Conservation (phyloP, 208 protist genomes). For the Leishmania guyanensis region DNA sequence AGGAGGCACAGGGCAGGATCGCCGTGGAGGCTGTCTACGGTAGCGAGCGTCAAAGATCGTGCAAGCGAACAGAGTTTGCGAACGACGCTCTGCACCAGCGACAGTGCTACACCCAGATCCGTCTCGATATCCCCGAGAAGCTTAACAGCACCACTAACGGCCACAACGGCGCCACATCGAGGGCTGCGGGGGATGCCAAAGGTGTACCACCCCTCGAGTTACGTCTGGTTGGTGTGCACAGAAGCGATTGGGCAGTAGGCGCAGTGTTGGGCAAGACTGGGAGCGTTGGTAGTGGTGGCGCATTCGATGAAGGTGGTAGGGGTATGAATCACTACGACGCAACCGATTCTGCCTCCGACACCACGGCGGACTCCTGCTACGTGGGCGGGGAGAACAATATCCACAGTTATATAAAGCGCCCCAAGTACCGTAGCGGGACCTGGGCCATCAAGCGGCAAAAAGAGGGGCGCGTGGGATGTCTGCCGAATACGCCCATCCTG, state of each 20-base stretch:
- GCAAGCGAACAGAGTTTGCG: conserved; percentile 37
- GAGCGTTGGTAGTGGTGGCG: not conserved
- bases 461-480: not conserved
- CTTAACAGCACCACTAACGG: not conserved
- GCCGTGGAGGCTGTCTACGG: conserved; percentile 44
- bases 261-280: not conserved
- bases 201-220: conserved; percentile 40
- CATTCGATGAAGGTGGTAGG: not conserved
- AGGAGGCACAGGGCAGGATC: conserved; percentile 49
- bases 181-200: not conserved
- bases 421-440: conserved; percentile 11
- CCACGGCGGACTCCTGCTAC: conserved; percentile 20
- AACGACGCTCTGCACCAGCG: conserved; percentile 33
- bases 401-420: conserved; percentile 29
- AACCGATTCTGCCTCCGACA: conserved; percentile 4
- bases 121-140: conserved; percentile 39
- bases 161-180: not conserved
- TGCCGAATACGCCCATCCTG: conserved; percentile 19
- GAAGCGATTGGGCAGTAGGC: not conserved
- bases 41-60: conserved; percentile 43
- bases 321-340: not conserved
- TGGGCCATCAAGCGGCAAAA: conserved; percentile 17
- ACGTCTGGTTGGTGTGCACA: conserved; percentile 28
- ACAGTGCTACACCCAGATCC: conserved; percentile 35
- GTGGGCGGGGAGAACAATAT: conserved; percentile 46